These are phyloP conservation scores for Lactarius vividus DNA, from an alignment of 768 basidiomycete species.

Conservation along the genomic window DNA sequence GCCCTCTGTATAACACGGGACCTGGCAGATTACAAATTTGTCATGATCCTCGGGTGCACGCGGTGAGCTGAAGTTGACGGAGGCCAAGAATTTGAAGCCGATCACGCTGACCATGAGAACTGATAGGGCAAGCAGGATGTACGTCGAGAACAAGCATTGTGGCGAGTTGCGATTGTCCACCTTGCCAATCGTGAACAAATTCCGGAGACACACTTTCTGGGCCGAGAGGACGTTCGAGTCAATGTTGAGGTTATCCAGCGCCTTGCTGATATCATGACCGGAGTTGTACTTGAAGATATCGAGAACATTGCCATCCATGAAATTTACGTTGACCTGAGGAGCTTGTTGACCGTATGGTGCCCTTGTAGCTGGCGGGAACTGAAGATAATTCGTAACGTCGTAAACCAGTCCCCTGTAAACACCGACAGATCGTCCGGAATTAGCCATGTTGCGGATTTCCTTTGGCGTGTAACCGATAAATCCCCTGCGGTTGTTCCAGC, in stretches of 20 bases:
- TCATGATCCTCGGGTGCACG: slow-evolving; percentile 93
- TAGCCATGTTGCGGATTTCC: slow-evolving; percentile 71
- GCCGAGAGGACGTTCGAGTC: slow-evolving; percentile 56
- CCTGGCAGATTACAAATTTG: slow-evolving; percentile 97
- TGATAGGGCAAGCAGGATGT: slow-evolving; percentile 87
- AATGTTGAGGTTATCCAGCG: slow-evolving; percentile 59
- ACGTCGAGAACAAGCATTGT: slow-evolving; percentile 88
- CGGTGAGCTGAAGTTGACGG: slow-evolving; percentile 74
- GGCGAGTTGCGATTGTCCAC: slow-evolving; percentile 90
- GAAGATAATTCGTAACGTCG: slow-evolving; percentile 80
- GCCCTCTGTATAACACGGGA: slow-evolving; percentile 98
- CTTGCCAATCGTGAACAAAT: slow-evolving; percentile 88
- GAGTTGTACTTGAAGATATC: slow-evolving; percentile 72
- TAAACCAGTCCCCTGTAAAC: slow-evolving; percentile 87
- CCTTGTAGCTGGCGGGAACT: slow-evolving; percentile 55
- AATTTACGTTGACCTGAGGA: slow-evolving; percentile 46
- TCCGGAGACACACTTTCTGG: slow-evolving; percentile 88
- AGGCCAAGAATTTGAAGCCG: slow-evolving; percentile 94
- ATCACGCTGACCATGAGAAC: slow-evolving; percentile 92
- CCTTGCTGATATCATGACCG: slow-evolving; percentile 80
- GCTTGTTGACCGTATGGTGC: slow-evolving; percentile 49
- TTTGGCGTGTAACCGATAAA: slow-evolving; percentile 82
- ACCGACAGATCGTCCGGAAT: slow-evolving; percentile 61
- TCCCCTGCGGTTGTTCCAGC: slow-evolving; percentile 83
- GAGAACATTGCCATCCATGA: slow-evolving; percentile 71